These are phyloP conservation scores for Lactifluus echinatus DNA, from an alignment of 768 basidiomycete genomes.

Conservation along the genomic window DNA sequence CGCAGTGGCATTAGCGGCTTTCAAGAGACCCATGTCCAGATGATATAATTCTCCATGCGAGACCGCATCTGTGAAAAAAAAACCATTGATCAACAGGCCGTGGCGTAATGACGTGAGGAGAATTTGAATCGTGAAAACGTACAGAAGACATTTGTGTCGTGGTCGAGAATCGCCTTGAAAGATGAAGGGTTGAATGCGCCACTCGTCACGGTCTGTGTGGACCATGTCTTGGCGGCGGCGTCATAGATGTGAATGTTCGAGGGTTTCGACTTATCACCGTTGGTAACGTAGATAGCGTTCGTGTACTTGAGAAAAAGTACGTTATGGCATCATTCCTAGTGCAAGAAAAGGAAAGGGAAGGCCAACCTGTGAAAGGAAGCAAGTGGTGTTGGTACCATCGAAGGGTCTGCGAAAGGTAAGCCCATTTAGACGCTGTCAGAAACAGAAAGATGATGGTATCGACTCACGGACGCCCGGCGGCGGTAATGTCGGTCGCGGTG, in stretches of 20 bases:
- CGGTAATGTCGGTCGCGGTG: conserved; percentile 57
- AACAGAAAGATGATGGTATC: too few relatives aligned
- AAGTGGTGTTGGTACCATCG: conserved; percentile 51
- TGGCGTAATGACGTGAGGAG: neutral
- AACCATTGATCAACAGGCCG: neutral
- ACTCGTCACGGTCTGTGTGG: conserved; percentile 52
- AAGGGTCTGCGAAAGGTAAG: conserved; percentile 43
- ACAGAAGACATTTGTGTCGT: conserved; percentile 92
- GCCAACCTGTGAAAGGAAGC: conserved; percentile 65
- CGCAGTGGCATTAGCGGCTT: conserved; percentile 46
- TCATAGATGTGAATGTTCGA: conserved; percentile 76
- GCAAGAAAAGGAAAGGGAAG: too few relatives aligned
- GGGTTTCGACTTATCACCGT: conserved; percentile 63
- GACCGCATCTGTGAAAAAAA: conserved; percentile 52
- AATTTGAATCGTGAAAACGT: conserved; percentile 23
- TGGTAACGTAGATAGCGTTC: conserved; percentile 81
- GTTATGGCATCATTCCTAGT: too few relatives aligned
- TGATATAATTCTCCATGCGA: conserved; percentile 56
- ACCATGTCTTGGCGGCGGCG: conserved; percentile 64
- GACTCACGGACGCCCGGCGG: conserved; percentile 69
- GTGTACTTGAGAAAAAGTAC: conserved; percentile 44
- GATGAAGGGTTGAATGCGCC: conserved; percentile 53
- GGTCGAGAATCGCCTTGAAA: conserved; percentile 75
- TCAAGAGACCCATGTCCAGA: conserved; percentile 62
- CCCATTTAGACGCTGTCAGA: neutral